Evolutionary conservation across 2,329 filamentous ascomycete species (phyloP), one percentile per base, ranked within the genome.

Genomic region (Metarhizium brunneum): DNA sequence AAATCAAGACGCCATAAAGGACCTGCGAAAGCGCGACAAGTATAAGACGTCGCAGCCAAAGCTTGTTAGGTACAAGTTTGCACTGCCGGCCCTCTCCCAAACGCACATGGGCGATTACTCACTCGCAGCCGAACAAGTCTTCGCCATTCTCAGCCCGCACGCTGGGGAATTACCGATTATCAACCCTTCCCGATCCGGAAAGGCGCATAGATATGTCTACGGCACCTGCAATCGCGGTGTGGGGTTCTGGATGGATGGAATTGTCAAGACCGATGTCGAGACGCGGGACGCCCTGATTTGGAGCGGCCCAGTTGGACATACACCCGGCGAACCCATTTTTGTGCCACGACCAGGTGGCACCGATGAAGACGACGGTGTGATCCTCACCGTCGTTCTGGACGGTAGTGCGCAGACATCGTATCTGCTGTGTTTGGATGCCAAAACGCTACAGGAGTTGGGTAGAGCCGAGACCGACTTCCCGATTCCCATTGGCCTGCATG

Each of bases 291-390:
- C 74, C 0, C 58, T 78, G 3, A 72, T 79, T 57, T 90, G 86
- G 86, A 74, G 78, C 11, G 74, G 74, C 0, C 73, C 74, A 0
- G 65, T 71, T 1, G 83, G 79, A 0, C 84, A 89, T 62, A 85
- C 83, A 0, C 86, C 87, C 0, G 82, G 86, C 2, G 87, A 90
- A 67, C 75, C 85, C 0, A 82, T 90, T 36, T 90, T 89, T 58
- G 74, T 90, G 1, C 71, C 78, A 1, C 64, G 69, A 7, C 71
- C 73, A 4, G 69, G 63, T 6, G 67, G 73, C 0, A 62, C 59
- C 4, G 75, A 71, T 0, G 85, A 88, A 64, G 86, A 89, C 61
- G 82, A 84, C 54, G 84, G 84, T 0, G 77, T 83, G 1, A 55
- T 88, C 20, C 64, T 88, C 56, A 81, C 73, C 50, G 77, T 89